Base-by-base conservation (phyloP, 495 filamentous ascomycete genomes). In the Podospora pseudopauciseta region DNA sequence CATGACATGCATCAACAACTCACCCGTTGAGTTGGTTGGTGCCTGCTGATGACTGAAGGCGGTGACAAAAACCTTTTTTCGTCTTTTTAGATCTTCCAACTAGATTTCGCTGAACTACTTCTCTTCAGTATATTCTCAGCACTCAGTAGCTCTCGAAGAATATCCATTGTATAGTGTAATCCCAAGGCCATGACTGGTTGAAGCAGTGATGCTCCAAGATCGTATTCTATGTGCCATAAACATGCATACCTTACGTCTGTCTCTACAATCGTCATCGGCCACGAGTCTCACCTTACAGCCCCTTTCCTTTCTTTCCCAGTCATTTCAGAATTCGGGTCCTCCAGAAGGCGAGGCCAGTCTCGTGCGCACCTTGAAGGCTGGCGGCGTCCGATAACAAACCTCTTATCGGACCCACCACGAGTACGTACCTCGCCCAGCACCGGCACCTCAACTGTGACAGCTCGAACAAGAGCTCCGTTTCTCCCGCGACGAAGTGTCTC, bases 281-380 rank as follows among this genome's bases (percentile, higher is more conserved):
- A 11, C 34, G 34, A 39, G 34, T 39, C 34, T 5, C 3, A 11
- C 6, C 1, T 39, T 39, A 3, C 34, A 5, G 34, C 34, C 34
- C 20, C 1, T 39, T 39, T 39, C 34, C 34, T 39, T 23, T 23
- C 23, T 23, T 23, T 23, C 23, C 1, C 23, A 23, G 23, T 23
- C 23, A 39, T 6, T 11, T 1, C 3, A 39, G 3, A 39, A 39
- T 39, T 39, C 34, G 11, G 34, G 34, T 23, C 23, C 23, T 5
- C 34, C 6, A 39, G 3, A 39, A 32, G 30, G 30, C 30, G 4
- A 32, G 30, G 4, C 30, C 30, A 6, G 39, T 49, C 39, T 7
- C 2, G 55, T 16, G 60, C 5, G 62, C 28, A 68, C 67, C 67
- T 68, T 68, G 67, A 68, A 68, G 61, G 30, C 61, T 27, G 57